Conservation (phyloP, 2,329 filamentous ascomycete species). For the Nemania abortiva region DNA sequence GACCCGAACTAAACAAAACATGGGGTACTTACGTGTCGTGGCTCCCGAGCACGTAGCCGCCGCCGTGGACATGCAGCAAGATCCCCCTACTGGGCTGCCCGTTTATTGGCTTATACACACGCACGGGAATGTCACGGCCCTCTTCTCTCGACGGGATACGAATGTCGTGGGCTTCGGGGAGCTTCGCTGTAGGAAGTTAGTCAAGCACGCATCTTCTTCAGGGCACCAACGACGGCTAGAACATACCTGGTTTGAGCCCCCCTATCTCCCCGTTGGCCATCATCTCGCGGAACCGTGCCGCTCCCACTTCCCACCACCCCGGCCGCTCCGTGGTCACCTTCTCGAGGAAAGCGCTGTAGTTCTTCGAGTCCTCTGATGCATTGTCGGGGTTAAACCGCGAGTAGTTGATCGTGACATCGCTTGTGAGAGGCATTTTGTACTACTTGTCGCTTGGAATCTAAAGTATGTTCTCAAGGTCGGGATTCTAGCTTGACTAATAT, state of each 20-base stretch:
- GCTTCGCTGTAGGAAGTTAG: slow-evolving; percentile 16
- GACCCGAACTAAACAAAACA: neutral
- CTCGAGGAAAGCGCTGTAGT: slow-evolving; percentile 23
- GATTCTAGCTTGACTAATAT: neutral
- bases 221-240: too few species aligned
- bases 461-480: neutral
- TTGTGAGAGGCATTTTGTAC: slow-evolving; percentile 29
- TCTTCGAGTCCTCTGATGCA: slow-evolving; percentile 18
- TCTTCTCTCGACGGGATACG: slow-evolving; percentile 64
- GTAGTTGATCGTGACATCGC: slow-evolving; percentile 29
- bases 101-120: slow-evolving; percentile 61
- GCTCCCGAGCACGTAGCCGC: slow-evolving; percentile 50
- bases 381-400: slow-evolving; percentile 16
- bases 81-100: slow-evolving; percentile 56
- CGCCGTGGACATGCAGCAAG: slow-evolving; percentile 68
- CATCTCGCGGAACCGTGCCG: slow-evolving; percentile 25
- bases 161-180: slow-evolving; percentile 61
- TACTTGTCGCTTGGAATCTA: neutral
- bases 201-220: too few species aligned
- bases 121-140: slow-evolving; percentile 60
- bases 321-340: neutral
- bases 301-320: slow-evolving; percentile 31
- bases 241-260: slow-evolving; percentile 20
- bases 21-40: slow-evolving; percentile 21
- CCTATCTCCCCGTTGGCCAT: slow-evolving; percentile 54